Base-by-base conservation (phyloP, 2,329 filamentous ascomycete genomes). In the Niveomyces coronatus region DNA sequence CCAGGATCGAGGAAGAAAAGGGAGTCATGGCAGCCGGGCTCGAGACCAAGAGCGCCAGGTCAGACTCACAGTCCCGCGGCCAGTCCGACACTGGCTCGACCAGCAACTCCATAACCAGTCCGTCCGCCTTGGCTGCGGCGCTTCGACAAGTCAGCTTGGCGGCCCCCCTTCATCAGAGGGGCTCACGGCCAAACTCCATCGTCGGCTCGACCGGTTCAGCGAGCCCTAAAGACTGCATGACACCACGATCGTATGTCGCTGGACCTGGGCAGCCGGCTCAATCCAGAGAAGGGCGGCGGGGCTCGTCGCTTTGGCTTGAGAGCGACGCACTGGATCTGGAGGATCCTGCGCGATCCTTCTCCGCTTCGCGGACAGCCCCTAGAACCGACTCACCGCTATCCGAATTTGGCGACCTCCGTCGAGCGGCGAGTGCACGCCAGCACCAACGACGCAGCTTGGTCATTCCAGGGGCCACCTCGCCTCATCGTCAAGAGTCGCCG, bases 341-440 rank as follows among this genome's bases (percentile, higher is more conserved):
- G 54, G 85, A 83, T 39, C 96, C 88, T 56, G 71, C 87, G 38
- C 76, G 83, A 30, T 96, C 89, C 1, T 76, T 77, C 3, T 93
- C 87, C 0, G 66, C 82, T 35, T 82, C 85, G 4, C 72, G 78
- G 9, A 64, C 65, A 23, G 76, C 76, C 9, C 67, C 78, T 31
- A 74, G 87, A 45, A 88, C 85, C 1, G 88, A 95, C 44, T 98
- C 91, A 1, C 91, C 91, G 3, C 82, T 85, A 15, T 93, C 87
- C 5, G 91, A 96, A 44, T 78, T 88, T 51, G 79, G 83, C 37
- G 74, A 77, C 47, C 65, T 94, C 16, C 74, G 81, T 44, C 75
- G 85, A 42, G 79, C 85, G 33, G 77, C 83, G 22, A 89, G 84
- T 54, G 80, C 83, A 29, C 74, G 83, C 41, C 86, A 93, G 46